Conservation (phyloP, 371 early-diverging fungal genomes). For the Rhizomucor pusillus region DNA sequence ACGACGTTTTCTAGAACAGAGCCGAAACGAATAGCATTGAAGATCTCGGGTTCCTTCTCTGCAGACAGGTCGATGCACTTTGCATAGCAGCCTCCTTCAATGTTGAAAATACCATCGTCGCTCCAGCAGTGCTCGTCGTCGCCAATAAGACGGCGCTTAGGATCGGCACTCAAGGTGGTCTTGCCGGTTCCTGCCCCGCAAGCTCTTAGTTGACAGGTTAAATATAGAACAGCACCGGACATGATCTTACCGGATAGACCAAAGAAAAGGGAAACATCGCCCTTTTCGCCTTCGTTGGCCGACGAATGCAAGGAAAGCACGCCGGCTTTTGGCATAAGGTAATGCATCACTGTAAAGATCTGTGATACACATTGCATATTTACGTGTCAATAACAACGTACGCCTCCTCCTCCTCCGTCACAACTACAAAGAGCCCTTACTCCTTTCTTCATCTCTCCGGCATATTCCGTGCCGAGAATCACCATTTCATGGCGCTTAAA, state of each 20-base stretch:
- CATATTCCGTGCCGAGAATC: slow-evolving; percentile 96
- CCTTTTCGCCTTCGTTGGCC: slow-evolving; percentile 89
- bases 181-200: slow-evolving; percentile 87
- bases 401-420: not conserved
- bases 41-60: slow-evolving; percentile 98
- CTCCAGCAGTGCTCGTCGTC: slow-evolving; percentile 99
- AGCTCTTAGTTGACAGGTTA: no score
- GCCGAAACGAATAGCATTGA: slow-evolving; percentile 92
- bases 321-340: slow-evolving; percentile 96
- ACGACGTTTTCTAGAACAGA: slow-evolving; percentile 96
- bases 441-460: slow-evolving; percentile 99
- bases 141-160: slow-evolving; percentile 90
- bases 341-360: slow-evolving; percentile 98
- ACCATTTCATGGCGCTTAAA: slow-evolving; percentile 84
- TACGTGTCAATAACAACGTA: not conserved
- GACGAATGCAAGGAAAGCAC: slow-evolving; percentile 96
- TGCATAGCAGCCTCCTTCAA: slow-evolving; percentile 99
- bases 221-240: no score
- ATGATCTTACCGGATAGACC: slow-evolving; percentile 80
- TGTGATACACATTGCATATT: slow-evolving; percentile 1
- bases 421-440: slow-evolving; percentile 35
- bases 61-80: slow-evolving; percentile 93
- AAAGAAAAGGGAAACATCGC: slow-evolving; percentile 97
- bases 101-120: slow-evolving; percentile 94
- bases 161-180: slow-evolving; percentile 96